Percentiles rank a stretch among this genome's conserved stretches.
Conservation (phyloP, 352 stramenopile genomes). For the Globisporangium irregulare region DNA sequence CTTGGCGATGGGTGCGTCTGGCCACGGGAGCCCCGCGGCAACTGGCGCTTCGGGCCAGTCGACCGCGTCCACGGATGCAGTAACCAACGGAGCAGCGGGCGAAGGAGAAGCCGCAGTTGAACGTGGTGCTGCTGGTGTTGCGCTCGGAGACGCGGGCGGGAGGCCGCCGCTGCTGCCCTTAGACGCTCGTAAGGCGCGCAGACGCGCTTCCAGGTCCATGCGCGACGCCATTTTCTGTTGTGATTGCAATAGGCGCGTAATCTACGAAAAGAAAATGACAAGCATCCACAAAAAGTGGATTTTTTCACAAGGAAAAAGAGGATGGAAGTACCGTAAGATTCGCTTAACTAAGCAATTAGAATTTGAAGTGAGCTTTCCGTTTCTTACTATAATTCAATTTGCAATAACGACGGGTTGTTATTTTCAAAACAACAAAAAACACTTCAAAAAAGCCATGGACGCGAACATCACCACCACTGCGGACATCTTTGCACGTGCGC, state of each 20-base stretch:
- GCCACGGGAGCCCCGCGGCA: conserved; percentile 11
- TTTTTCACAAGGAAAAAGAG: not conserved
- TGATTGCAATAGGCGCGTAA: not conserved
- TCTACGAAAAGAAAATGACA: not conserved
- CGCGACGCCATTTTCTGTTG: conserved; percentile 23
- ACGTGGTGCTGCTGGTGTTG: not conserved
- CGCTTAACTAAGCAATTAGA: not conserved
- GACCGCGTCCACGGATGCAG: not conserved
- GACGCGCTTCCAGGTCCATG: conserved; percentile 57
- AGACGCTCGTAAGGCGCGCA: conserved; percentile 46
- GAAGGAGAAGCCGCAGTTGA: not conserved
- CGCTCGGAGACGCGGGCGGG: not conserved
- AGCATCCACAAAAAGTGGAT: not conserved
- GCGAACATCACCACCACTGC: conserved; percentile 17
- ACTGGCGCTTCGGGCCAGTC: conserved; percentile 14
- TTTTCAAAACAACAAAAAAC: not conserved
- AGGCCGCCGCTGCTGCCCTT: conserved; percentile 18
- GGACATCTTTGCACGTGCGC: conserved; percentile 41
- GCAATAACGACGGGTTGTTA: not conserved
- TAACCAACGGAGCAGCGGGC: not conserved
- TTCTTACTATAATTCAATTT: not conserved
- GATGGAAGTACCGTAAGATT: not conserved
- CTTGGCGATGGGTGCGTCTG: conserved; percentile 12
- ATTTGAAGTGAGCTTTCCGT: not conserved
- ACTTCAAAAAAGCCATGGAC: conserved; percentile 13